Evolutionary conservation across 202 grass and related monocot genomes (phyloP).

Genomic region (Bolboschoenoplectus hybrid): DNA sequence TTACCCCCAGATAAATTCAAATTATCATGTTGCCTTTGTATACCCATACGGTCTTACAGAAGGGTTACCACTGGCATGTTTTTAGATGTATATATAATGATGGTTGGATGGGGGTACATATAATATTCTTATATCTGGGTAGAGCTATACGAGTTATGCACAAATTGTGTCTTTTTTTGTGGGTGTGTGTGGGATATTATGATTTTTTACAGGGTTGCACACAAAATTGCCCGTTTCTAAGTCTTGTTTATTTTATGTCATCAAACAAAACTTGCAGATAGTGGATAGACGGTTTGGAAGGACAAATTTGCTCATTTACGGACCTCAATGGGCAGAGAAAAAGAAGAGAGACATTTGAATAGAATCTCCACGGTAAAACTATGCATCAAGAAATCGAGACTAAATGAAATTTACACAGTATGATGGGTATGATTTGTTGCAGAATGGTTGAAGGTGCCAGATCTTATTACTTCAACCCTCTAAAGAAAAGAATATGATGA

Average conservation of each 20-base stretch:
- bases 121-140: neutral
- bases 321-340: constrained; percentile 86
- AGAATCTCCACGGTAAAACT: neutral
- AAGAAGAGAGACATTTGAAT: constrained; percentile 55
- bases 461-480: neutral
- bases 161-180: neutral
- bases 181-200: neutral
- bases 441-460: neutral
- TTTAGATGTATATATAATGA: neutral
- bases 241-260: constrained; percentile 6
- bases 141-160: neutral
- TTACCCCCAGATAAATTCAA: neutral
- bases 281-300: constrained; percentile 93
- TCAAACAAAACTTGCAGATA: constrained; percentile 57
- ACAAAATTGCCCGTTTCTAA: neutral
- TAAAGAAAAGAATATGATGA: constrained; percentile 27
- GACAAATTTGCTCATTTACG: constrained; percentile 94
- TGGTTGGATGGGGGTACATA: neutral
- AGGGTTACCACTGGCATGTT: neutral
- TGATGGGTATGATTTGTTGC: neutral
- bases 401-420: neutral
- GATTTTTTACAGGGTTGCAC: neutral
- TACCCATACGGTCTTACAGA: neutral
- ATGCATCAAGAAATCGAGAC: neutral
- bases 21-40: neutral